A percentile compares a stretch with the other conserved stretches of the same genome.
Evolutionary conservation across 441 rosid genomes (phyloP).

Genomic region (Gossypium trilobum): DNA sequence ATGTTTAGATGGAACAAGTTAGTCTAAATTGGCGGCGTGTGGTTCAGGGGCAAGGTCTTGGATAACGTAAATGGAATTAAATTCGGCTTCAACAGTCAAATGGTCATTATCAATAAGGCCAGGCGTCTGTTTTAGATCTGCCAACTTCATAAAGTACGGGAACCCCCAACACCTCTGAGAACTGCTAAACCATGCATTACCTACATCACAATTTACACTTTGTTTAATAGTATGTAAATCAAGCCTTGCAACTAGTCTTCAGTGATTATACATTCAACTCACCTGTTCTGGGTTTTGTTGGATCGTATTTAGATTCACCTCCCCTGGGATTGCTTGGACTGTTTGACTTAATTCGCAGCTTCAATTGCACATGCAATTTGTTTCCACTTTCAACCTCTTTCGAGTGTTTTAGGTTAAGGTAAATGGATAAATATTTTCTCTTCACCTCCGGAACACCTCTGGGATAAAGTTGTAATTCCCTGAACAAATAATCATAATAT

Average conservation of each 20-base stretch:
- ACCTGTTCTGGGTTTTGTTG: background rate
- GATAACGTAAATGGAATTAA: background rate
- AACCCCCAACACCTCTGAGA: background rate
- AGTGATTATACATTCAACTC: background rate
- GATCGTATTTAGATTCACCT: background rate
- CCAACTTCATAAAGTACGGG: background rate
- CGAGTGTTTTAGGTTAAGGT: background rate
- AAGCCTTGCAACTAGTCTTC: background rate
- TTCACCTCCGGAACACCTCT: background rate
- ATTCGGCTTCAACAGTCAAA: background rate
- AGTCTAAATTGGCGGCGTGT: too few relatives aligned
- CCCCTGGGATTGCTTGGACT: background rate
- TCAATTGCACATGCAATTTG: background rate
- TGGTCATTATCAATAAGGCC: background rate
- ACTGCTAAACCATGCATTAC: background rate
- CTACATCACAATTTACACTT: background rate
- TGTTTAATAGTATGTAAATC: background rate
- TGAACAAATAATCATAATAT: background rate
- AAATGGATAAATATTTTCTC: background rate
- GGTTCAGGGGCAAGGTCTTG: background rate
- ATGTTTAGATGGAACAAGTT: too few relatives aligned
- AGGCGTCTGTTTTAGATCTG: background rate
- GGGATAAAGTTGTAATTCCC: background rate
- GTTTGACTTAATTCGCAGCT: background rate
- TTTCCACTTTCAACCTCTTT: background rate